Conservation (phyloP, 164 flowering plant species). For the Vitis cinerea region DNA sequence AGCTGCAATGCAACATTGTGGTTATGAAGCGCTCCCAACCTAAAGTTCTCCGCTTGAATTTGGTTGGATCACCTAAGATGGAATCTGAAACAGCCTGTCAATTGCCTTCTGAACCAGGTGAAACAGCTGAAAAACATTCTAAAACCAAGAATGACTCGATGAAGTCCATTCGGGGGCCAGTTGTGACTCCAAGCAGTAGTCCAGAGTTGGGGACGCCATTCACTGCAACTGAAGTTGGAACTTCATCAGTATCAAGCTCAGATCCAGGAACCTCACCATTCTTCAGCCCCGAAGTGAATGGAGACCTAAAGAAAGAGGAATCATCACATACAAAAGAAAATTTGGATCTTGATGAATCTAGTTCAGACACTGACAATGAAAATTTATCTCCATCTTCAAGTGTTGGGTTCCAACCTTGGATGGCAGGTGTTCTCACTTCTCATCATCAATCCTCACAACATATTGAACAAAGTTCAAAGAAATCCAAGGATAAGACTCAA, state of each 20-base stretch:
- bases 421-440: constrained; percentile 32
- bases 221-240: constrained; percentile 55
- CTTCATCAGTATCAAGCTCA: constrained; percentile 58
- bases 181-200: constrained; percentile 56
- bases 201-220: constrained; percentile 56
- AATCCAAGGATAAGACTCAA: constrained; percentile 16
- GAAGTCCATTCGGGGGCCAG: constrained; percentile 35
- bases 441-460: constrained; percentile 23
- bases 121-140: constrained; percentile 29
- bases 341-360: constrained; percentile 24
- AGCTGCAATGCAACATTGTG: constrained; percentile 75
- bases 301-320: constrained; percentile 41
- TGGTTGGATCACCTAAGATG: constrained; percentile 56
- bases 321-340: constrained; percentile 21
- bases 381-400: constrained; percentile 41
- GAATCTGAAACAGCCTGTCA: constrained; percentile 28
- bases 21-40: constrained; percentile 67
- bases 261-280: constrained; percentile 59
- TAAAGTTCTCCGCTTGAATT: constrained; percentile 68
- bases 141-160: constrained; percentile 22
- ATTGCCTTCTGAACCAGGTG: constrained; percentile 24
- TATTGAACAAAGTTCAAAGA: constrained; percentile 25
- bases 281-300: constrained; percentile 33
- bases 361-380: constrained; percentile 53
- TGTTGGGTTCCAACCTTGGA: constrained; percentile 60